Evolutionary conservation across 768 basidiomycete species (phyloP).

Genomic region (Cubamyces sp.): DNA sequence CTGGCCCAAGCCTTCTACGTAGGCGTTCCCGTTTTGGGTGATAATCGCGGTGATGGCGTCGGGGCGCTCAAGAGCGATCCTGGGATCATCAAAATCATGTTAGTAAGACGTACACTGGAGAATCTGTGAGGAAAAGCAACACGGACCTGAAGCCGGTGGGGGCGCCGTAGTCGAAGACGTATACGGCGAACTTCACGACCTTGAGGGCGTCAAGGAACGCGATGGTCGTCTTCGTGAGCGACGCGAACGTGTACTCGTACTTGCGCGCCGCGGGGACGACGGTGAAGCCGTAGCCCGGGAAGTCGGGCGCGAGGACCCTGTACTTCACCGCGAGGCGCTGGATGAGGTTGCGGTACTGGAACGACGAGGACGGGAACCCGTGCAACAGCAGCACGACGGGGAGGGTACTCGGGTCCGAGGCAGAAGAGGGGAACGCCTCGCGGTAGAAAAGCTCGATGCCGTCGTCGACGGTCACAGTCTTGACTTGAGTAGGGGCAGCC

Average conservation of each 20-base stretch:
- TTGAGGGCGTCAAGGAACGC: slow-evolving; percentile 45
- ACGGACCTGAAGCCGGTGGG: slow-evolving; percentile 38
- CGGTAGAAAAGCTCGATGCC: slow-evolving; percentile 50
- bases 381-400: slow-evolving; percentile 50
- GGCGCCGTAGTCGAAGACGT: slow-evolving; percentile 56
- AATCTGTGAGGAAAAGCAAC: background rate
- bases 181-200: slow-evolving; percentile 46
- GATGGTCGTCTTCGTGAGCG: slow-evolving; percentile 43
- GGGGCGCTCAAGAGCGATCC: slow-evolving; percentile 47
- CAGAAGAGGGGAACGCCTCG: slow-evolving; percentile 39
- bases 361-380: slow-evolving; percentile 53
- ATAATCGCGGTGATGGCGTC: slow-evolving; percentile 48
- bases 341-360: slow-evolving; percentile 53
- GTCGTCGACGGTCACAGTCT: slow-evolving; percentile 35
- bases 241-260: slow-evolving; percentile 48
- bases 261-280: slow-evolving; percentile 40
- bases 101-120: background rate
- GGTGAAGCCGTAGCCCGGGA: slow-evolving; percentile 57
- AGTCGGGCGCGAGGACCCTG: slow-evolving; percentile 53
- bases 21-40: slow-evolving; percentile 54
- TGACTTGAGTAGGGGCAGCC: slow-evolving; percentile 26
- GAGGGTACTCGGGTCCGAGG: slow-evolving; percentile 4
- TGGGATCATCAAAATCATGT: slow-evolving; percentile 15
- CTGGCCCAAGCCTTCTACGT: slow-evolving; percentile 46
- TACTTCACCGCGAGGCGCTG: slow-evolving; percentile 44